A percentile compares a stretch with the other conserved stretches of the same genome.
phyloP scores from a whole-genome alignment of 345 rosid genomes.

The Euphorbia tirucalli region DNA sequence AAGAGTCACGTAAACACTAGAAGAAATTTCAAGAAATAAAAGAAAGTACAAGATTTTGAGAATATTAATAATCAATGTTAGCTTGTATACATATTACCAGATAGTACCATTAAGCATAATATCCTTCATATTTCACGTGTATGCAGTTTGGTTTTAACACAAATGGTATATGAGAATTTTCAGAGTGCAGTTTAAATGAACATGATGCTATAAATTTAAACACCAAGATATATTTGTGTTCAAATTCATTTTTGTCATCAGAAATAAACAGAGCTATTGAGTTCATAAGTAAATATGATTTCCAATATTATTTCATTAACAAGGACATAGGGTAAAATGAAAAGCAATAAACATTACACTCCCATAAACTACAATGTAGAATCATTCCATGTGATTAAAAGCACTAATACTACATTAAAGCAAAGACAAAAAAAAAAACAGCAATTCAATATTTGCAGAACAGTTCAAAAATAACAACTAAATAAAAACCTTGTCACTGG shows the following conservation, averaged over 20 bases:
- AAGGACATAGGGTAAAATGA: not conserved
- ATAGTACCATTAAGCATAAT: not conserved
- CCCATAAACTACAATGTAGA: not conserved
- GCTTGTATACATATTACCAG: not conserved
- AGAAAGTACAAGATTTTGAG: not conserved
- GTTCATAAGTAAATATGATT: not conserved
- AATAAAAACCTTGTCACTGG: conserved; percentile 74
- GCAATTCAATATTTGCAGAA: conserved; percentile 8
- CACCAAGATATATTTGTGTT: not conserved
- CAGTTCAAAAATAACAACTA: conserved; percentile 2
- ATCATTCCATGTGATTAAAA: not conserved
- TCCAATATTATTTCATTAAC: not conserved
- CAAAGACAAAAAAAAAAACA: conserved; percentile 5
- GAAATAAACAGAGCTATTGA: not conserved
- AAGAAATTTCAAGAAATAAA: not conserved
- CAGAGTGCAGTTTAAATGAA: too few relatives aligned
- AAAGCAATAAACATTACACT: not conserved
- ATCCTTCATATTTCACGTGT: not conserved
- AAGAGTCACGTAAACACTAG: conserved; percentile 8
- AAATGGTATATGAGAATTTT: not conserved
- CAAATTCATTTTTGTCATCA: not conserved
- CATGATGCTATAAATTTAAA: too few relatives aligned
- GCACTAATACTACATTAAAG: not conserved
- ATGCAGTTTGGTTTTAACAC: not conserved
- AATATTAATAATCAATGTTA: not conserved